Conservation (phyloP, 352 stramenopile species). For the Globisporangium radiosum region DNA sequence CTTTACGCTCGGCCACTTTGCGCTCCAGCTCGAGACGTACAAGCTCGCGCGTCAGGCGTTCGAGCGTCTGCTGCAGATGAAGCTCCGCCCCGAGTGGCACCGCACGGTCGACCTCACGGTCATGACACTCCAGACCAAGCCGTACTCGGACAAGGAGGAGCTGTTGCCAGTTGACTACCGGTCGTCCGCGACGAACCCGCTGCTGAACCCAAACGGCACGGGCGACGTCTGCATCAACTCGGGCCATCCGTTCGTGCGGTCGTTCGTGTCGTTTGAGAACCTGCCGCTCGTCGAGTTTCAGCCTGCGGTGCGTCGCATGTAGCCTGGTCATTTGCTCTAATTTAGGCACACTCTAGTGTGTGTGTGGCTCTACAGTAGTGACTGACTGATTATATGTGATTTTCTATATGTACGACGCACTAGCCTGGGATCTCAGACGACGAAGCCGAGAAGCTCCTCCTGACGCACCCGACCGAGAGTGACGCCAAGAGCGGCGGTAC, state of each 20-base stretch:
- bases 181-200: slow-evolving; percentile 89
- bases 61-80: slow-evolving; percentile 89
- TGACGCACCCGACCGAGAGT: slow-evolving; percentile 41
- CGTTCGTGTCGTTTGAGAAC: slow-evolving; percentile 94
- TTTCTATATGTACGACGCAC: background rate
- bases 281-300: slow-evolving; percentile 95
- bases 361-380: no score
- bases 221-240: slow-evolving; percentile 92
- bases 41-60: slow-evolving; percentile 91
- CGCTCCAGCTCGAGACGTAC: slow-evolving; percentile 87
- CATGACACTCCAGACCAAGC: slow-evolving; percentile 90
- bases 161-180: slow-evolving; percentile 93
- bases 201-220: slow-evolving; percentile 85
- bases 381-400: no score
- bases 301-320: slow-evolving; percentile 32
- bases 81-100: slow-evolving; percentile 81
- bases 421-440: slow-evolving; percentile 70
- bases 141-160: slow-evolving; percentile 90
- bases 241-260: slow-evolving; percentile 92
- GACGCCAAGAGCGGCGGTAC: slow-evolving; percentile 14
- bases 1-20: slow-evolving; percentile 92
- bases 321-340: background rate
- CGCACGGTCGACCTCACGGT: slow-evolving; percentile 87
- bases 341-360: no score
- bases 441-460: slow-evolving; percentile 80